These are phyloP conservation scores for Candida pseudoglaebosa DNA, from an alignment of 805 yeast genomes.

Conservation along the genomic window DNA sequence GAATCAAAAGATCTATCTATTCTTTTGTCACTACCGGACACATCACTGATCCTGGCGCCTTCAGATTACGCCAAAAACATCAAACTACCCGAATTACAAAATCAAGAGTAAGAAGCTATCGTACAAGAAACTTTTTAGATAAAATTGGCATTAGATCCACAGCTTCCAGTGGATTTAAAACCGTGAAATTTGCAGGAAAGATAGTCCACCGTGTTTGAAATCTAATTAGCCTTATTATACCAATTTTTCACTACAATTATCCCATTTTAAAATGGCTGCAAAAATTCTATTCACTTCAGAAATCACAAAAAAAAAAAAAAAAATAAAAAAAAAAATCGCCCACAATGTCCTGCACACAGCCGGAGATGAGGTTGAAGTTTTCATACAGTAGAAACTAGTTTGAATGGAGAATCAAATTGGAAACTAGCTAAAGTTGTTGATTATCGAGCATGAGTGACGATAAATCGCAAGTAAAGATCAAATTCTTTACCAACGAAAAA, in stretches of 20 bases:
- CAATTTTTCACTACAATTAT: no score
- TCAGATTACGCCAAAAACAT: constrained; percentile 6
- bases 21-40: constrained; percentile 25
- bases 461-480: constrained; percentile 71
- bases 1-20: constrained; percentile 24
- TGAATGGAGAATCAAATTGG: no score
- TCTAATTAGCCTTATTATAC: no score
- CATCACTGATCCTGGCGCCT: constrained; percentile 24
- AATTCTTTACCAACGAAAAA: constrained; percentile 81
- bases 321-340: no score
- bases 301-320: neutral
- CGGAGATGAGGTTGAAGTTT: neutral
- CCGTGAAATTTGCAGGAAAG: constrained; percentile 19
- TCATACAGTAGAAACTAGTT: neutral
- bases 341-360: no score
- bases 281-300: neutral
- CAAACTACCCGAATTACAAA: constrained; percentile 22
- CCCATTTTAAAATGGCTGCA: neutral
- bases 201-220: constrained; percentile 9
- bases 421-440: no score
- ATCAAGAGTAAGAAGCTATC: constrained; percentile 19
- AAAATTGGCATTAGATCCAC: constrained; percentile 13
- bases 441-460: constrained; percentile 24
- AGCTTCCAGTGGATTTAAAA: constrained; percentile 16
- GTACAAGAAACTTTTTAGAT: constrained; percentile 10